A percentile compares a stretch with the other conserved stretches of the same genome.
These are phyloP conservation scores for Beauveria sp. DNA, from an alignment of 2,329 filamentous ascomycete genomes.

Conservation along the genomic window DNA sequence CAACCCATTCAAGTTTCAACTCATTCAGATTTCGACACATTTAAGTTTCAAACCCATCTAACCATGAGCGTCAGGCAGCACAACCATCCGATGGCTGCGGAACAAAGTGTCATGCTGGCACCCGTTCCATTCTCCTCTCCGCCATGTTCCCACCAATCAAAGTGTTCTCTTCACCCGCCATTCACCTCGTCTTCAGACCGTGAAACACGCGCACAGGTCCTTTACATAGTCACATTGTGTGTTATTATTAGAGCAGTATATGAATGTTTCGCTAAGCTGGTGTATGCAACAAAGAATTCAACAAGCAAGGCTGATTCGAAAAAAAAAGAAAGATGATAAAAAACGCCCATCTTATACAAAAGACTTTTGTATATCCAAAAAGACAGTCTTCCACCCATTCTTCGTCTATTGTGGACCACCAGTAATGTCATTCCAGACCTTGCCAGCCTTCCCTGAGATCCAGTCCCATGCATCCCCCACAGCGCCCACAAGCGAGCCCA, in stretches of 20 bases:
- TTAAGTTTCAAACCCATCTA: background rate
- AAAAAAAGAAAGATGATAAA: background rate
- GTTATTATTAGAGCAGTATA: background rate
- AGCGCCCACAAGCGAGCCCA: background rate
- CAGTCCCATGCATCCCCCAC: constrained; percentile 11
- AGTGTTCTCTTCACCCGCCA: background rate
- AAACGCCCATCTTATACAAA: background rate
- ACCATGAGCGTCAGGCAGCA: background rate
- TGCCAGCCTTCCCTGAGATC: constrained; percentile 12
- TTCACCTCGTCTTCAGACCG: background rate
- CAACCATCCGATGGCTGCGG: background rate
- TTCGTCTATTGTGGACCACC: background rate
- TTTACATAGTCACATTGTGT: background rate
- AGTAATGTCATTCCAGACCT: constrained; percentile 7
- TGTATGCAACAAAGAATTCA: background rate
- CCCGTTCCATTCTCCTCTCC: background rate
- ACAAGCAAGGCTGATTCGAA: background rate
- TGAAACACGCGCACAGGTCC: background rate
- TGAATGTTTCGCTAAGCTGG: background rate
- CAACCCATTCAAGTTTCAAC: background rate
- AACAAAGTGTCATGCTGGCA: background rate
- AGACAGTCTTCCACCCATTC: background rate
- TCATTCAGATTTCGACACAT: background rate
- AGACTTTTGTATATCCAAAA: background rate
- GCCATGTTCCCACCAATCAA: background rate